phyloP scores from a whole-genome alignment of 2,329 filamentous ascomycete species.

The Colletotrichum abscissum region DNA sequence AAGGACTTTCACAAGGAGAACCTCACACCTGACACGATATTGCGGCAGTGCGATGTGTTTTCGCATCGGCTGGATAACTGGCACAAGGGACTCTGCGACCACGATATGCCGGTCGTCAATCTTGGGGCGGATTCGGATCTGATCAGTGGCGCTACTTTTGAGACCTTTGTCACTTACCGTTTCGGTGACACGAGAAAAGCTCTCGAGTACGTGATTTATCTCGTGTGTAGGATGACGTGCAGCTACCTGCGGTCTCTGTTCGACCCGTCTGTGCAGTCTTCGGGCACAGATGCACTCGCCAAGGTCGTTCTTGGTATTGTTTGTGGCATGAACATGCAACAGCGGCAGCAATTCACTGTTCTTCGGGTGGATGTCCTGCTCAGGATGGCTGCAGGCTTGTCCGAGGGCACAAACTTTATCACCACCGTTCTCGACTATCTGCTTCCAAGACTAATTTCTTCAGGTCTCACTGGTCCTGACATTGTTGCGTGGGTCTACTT shows the following conservation, averaged over 20 bases:
- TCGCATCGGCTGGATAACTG: conserved; percentile 5
- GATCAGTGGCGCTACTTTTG: conserved; percentile 14
- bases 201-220: conserved; percentile 21
- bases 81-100: conserved; percentile 7
- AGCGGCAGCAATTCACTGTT: conserved; percentile 13
- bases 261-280: neutral
- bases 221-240: conserved; percentile 12
- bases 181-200: conserved; percentile 6
- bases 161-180: conserved; percentile 13
- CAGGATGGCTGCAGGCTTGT: neutral
- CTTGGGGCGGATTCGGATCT: conserved; percentile 5
- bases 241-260: conserved; percentile 18
- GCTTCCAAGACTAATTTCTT: conserved; percentile 4
- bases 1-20: conserved; percentile 18
- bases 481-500: conserved; percentile 6
- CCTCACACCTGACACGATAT: neutral
- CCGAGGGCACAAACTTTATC: conserved; percentile 17
- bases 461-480: conserved; percentile 11
- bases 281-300: conserved; percentile 1
- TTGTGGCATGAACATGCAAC: conserved; percentile 21
- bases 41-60: conserved; percentile 17
- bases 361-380: conserved; percentile 17
- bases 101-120: conserved; percentile 14
- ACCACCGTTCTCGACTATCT: conserved; percentile 21
- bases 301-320: conserved; percentile 20